phyloP scores from a whole-genome alignment of 2,329 filamentous ascomycete genomes.

The Trichoderma atroviride region DNA sequence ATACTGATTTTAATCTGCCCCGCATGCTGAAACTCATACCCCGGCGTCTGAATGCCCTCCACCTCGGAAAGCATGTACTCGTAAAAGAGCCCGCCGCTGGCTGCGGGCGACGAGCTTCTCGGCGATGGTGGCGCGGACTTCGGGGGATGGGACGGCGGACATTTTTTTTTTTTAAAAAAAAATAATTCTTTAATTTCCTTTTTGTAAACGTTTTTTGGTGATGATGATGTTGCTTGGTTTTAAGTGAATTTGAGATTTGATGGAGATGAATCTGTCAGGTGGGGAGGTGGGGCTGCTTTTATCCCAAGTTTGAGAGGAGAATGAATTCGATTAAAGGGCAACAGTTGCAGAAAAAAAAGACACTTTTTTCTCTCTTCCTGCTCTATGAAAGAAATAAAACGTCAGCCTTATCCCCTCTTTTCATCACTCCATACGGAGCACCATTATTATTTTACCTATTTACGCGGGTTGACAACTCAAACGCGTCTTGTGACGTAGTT shows the following conservation, averaged over 20 bases:
- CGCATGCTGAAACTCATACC: slow-evolving; percentile 39
- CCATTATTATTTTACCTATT: too few species aligned
- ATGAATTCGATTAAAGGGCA: too few species aligned
- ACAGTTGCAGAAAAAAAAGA: too few species aligned
- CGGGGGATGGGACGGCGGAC: slow-evolving; percentile 29
- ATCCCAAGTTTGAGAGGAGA: too few species aligned
- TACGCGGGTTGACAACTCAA: neutral
- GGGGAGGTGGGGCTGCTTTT: too few species aligned
- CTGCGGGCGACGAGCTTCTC: slow-evolving; percentile 34
- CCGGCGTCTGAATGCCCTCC: slow-evolving; percentile 41
- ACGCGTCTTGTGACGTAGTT: neutral
- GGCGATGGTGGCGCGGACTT: slow-evolving; percentile 35
- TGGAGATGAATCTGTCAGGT: too few species aligned
- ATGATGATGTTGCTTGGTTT: neutral
- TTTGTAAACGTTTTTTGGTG: too few species aligned
- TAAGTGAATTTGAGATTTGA: too few species aligned
- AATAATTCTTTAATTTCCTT: too few species aligned
- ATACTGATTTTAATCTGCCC: slow-evolving; percentile 35
- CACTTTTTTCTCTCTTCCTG: too few species aligned
- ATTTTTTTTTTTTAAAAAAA: neutral
- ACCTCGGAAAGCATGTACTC: slow-evolving; percentile 47
- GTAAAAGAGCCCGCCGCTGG: slow-evolving; percentile 41
- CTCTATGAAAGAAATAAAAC: too few species aligned
- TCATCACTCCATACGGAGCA: neutral
- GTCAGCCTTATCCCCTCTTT: neutral